Conservation (phyloP, 352 stramenopile genomes). For the Phytopythium delawarense region DNA sequence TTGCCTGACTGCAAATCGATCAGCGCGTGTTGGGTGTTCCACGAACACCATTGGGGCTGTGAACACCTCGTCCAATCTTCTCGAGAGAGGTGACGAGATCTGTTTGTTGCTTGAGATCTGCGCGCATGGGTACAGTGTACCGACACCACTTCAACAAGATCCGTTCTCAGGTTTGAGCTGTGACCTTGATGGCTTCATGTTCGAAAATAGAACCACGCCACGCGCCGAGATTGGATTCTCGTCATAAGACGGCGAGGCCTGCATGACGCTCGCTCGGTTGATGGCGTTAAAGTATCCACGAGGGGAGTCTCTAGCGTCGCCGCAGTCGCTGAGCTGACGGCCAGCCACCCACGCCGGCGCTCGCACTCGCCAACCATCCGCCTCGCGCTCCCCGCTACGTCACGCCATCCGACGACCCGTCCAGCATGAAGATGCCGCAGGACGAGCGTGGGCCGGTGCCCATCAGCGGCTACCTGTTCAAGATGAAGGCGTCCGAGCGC, state of each 20-base stretch:
- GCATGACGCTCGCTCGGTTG: background rate
- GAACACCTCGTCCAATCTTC: too few species aligned
- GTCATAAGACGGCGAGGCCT: background rate
- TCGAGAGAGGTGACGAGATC: too few species aligned
- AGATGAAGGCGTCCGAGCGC: slow-evolving; percentile 75
- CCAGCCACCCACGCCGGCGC: too few species aligned
- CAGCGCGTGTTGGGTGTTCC: too few species aligned
- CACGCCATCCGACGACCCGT: background rate
- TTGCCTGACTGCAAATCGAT: too few species aligned
- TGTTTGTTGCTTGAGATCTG: too few species aligned
- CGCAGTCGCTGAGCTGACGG: too few species aligned
- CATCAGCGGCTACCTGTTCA: slow-evolving; percentile 81
- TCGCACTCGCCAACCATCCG: background rate
- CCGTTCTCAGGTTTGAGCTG: background rate
- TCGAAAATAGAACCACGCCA: background rate
- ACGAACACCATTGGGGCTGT: too few species aligned
- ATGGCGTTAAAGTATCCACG: background rate
- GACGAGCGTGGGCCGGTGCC: slow-evolving; percentile 53
- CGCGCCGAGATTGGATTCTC: background rate
- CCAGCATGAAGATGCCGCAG: slow-evolving; percentile 43
- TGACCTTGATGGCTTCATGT: background rate
- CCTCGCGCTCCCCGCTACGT: background rate
- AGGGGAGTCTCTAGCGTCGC: background rate
- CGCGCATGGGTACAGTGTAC: background rate
- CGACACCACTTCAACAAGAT: slow-evolving; percentile 5